phyloP scores from a whole-genome alignment of 2,329 filamentous ascomycete genomes.

The Macrophomina pseudophaseolina region DNA sequence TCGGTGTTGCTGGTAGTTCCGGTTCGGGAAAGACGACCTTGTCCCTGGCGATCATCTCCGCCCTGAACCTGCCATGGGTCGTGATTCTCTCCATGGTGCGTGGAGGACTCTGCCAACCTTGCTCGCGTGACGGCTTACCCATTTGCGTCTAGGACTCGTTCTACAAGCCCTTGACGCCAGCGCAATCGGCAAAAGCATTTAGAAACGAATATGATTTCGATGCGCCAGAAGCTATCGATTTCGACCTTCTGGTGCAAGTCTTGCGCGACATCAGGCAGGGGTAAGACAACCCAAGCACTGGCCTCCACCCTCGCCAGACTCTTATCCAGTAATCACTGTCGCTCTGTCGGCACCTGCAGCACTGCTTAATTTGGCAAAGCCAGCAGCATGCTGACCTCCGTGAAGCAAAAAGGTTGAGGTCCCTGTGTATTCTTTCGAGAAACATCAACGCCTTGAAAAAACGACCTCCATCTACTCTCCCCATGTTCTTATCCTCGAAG shows the following conservation, averaged over 20 bases:
- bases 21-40: slow-evolving; percentile 95
- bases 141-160: slow-evolving; percentile 79
- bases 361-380: not conserved
- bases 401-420: slow-evolving; percentile 83
- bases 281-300: slow-evolving; percentile 57
- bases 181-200: slow-evolving; percentile 81
- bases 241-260: slow-evolving; percentile 81
- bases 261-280: slow-evolving; percentile 87
- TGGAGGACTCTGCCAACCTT: not conserved
- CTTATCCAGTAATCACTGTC: not conserved
- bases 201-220: slow-evolving; percentile 96
- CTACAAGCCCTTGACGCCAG: slow-evolving; percentile 85
- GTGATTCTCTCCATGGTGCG: slow-evolving; percentile 94
- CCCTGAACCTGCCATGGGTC: slow-evolving; percentile 94
- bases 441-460: slow-evolving; percentile 78
- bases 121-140: slow-evolving; percentile 30
- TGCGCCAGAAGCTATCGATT: slow-evolving; percentile 91
- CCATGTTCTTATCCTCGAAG: slow-evolving; percentile 92
- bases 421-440: slow-evolving; percentile 91
- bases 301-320: not conserved
- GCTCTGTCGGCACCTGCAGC: not conserved
- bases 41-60: slow-evolving; percentile 86
- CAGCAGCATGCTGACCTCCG: slow-evolving; percentile 29
- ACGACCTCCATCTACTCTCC: slow-evolving; percentile 94
- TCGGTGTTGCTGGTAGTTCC: slow-evolving; percentile 93